Conservation (phyloP, 73 alveolate species). For the Tetrahymena borealis region DNA sequence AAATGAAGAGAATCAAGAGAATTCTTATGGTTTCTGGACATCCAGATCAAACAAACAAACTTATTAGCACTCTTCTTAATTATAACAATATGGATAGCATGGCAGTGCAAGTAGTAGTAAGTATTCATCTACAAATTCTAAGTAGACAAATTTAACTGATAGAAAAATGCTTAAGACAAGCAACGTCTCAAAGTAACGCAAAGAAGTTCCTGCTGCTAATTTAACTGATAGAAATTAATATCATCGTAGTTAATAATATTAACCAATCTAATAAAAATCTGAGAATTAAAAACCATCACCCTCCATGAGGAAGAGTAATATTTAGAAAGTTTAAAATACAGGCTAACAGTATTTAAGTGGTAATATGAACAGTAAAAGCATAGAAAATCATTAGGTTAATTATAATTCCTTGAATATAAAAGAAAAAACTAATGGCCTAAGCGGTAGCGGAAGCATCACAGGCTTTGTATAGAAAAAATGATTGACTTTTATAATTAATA, state of each 20-base stretch:
- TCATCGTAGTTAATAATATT: neutral
- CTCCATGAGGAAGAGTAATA: neutral
- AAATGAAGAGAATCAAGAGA: neutral
- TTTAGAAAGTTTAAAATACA: neutral
- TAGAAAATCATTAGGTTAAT: neutral
- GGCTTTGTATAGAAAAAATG: neutral
- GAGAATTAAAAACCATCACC: neutral
- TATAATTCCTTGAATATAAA: neutral
- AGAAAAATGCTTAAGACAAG: neutral
- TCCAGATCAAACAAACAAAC: neutral
- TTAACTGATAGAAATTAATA: neutral
- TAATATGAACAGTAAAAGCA: neutral
- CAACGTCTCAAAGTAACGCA: neutral
- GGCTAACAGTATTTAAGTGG: too few relatives aligned
- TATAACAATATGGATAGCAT: neutral
- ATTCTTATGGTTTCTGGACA: neutral
- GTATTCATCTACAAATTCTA: neutral
- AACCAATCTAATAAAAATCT: neutral
- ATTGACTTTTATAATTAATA: too few relatives aligned
- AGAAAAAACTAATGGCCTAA: neutral
- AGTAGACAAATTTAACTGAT: neutral
- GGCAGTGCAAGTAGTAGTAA: neutral
- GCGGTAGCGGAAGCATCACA: neutral
- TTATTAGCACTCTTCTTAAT: neutral
- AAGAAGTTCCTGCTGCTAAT: neutral